Conservation (phyloP, 805 yeast genomes). For the Ogataea methanolica region DNA sequence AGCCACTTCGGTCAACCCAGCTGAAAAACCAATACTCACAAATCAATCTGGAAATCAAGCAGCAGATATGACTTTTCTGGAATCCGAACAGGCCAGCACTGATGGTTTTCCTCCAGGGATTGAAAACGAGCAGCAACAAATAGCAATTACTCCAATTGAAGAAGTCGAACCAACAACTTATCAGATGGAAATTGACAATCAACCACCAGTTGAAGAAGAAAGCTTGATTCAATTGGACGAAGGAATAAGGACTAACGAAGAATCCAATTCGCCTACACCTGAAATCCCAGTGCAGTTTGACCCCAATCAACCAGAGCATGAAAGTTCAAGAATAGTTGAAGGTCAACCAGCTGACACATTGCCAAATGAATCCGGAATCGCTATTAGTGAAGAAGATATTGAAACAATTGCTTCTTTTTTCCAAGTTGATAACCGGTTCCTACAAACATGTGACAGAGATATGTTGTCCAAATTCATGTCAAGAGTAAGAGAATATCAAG, state of each 20-base stretch:
- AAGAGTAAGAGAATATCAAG: slow-evolving; percentile 31
- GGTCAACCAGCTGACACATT: not conserved
- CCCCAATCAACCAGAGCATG: not conserved
- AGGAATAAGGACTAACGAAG: not conserved
- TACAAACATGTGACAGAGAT: slow-evolving; percentile 18
- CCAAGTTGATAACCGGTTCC: slow-evolving; percentile 21
- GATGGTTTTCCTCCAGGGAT: too few species aligned
- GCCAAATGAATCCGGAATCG: not conserved
- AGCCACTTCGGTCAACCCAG: not conserved
- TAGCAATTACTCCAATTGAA: not conserved
- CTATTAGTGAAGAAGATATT: slow-evolving; percentile 5
- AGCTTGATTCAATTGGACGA: not conserved
- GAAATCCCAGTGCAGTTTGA: not conserved
- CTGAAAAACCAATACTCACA: slow-evolving; percentile 1
- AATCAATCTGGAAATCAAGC: not conserved
- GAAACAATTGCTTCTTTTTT: slow-evolving; percentile 32
- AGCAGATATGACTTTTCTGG: too few species aligned
- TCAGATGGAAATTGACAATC: not conserved
- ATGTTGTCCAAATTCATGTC: slow-evolving; percentile 25
- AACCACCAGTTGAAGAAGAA: slow-evolving; percentile 1
- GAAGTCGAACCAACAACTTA: not conserved
- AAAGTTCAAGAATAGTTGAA: not conserved
- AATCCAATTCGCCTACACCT: not conserved
- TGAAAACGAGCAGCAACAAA: too few species aligned
- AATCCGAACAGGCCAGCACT: too few species aligned